Conservation (phyloP, 2,329 filamentous ascomycete genomes). For the Aschersonia sp. region DNA sequence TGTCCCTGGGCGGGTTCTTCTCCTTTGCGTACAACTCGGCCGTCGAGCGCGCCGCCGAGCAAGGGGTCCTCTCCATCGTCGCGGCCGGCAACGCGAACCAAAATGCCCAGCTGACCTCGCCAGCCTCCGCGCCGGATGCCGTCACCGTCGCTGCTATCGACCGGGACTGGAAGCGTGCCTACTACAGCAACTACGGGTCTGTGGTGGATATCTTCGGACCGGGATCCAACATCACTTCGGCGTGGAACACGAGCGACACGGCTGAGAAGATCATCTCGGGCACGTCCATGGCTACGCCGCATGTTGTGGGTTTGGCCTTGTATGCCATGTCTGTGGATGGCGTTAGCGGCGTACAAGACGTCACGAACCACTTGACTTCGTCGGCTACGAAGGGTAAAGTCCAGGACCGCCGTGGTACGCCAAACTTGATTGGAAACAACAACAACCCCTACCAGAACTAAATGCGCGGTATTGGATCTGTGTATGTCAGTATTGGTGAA, state of each 20-base stretch:
- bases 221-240: constrained; percentile 24
- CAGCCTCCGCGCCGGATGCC: constrained; percentile 10
- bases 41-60: constrained; percentile 9
- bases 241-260: constrained; percentile 16
- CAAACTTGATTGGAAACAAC: constrained; percentile 3
- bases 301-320: constrained; percentile 35
- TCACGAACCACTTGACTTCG: not conserved
- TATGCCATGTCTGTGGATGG: constrained; percentile 15
- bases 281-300: constrained; percentile 39
- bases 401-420: not conserved
- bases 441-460: not conserved
- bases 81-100: constrained; percentile 11
- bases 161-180: constrained; percentile 15
- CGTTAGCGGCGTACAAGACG: not conserved
- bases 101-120: constrained; percentile 6
- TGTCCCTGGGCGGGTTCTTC: constrained; percentile 22
- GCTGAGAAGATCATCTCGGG: constrained; percentile 26
- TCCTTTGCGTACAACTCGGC: constrained; percentile 7
- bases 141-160: constrained; percentile 17
- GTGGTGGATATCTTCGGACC: constrained; percentile 30
- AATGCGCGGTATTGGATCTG: not conserved
- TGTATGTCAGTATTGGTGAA: too few relatives aligned
- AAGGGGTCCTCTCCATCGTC: constrained; percentile 23
- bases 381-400: constrained; percentile 1
- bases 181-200: constrained; percentile 30